These are phyloP conservation scores for Xylaria sp. DNA, from an alignment of 2,329 filamentous ascomycete species.

Conservation along the genomic window DNA sequence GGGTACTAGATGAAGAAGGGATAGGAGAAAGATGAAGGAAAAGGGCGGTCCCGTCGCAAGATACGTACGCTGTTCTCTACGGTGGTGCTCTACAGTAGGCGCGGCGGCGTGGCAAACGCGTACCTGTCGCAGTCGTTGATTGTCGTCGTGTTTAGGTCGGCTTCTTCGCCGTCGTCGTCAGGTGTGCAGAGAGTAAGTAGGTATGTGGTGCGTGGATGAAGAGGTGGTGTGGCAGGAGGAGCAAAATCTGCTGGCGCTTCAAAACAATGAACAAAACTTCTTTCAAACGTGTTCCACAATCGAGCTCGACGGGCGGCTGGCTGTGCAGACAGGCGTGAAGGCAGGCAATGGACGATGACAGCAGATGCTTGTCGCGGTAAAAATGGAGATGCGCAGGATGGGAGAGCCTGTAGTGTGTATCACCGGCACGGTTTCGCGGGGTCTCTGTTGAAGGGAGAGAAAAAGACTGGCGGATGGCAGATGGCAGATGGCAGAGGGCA, in stretches of 20 bases:
- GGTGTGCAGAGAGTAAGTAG: background rate
- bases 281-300: slow-evolving; percentile 28
- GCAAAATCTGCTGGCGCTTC: slow-evolving; percentile 22
- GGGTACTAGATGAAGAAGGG: background rate
- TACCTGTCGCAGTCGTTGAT: slow-evolving; percentile 7
- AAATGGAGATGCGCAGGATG: slow-evolving; percentile 29
- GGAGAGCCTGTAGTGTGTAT: slow-evolving; percentile 32
- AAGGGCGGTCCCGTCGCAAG: slow-evolving; percentile 28
- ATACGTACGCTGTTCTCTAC: slow-evolving; percentile 26
- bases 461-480: slow-evolving; percentile 24
- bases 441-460: slow-evolving; percentile 28
- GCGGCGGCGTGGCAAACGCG: slow-evolving; percentile 1
- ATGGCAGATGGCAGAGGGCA: no score
- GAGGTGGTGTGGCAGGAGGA: slow-evolving; percentile 15
- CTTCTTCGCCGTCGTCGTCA: slow-evolving; percentile 9
- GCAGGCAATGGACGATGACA: slow-evolving; percentile 25
- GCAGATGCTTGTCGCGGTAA: slow-evolving; percentile 35
- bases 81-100: slow-evolving; percentile 24
- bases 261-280: slow-evolving; percentile 31
- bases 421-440: slow-evolving; percentile 38
- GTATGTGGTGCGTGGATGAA: background rate
- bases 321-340: slow-evolving; percentile 18
- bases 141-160: background rate
- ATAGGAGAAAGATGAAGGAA: slow-evolving; percentile 15
- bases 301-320: slow-evolving; percentile 21